Base-by-base conservation (phyloP, 2,329 filamentous ascomycete genomes). In the Trichoderma lentiforme region DNA sequence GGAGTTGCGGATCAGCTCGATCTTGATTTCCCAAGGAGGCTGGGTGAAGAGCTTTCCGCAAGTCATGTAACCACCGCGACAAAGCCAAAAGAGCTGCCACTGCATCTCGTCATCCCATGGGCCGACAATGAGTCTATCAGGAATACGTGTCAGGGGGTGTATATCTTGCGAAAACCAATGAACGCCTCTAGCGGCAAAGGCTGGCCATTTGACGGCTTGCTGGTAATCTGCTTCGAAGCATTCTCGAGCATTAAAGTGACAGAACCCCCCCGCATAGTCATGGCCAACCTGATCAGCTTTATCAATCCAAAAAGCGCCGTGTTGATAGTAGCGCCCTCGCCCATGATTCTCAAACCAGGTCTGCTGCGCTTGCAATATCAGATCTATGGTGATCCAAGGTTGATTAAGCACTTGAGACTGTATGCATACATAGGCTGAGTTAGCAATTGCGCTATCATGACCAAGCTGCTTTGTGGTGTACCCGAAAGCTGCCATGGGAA, bases 321-420 rank as follows among this genome's bases (percentile, higher is more conserved):
- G 80, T 61, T 81, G 75, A 70, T 81, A 83, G 73, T 77, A 77
- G 14, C 80, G 78, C 47, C 76, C 75, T 6, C 75, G 78, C 8
- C 80, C 82, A 70, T 83, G 77, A 58, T 76, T 80, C 28, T 83
- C 80, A 58, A 82, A 81, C 84, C 86, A 88, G 3, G 80, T 78
- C 65, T 87, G 82, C 76, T 85, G 83, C 12, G 85, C 86, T 58
- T 84, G 80, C 3, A 86, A 80, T 11, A 88, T 81, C 32, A 86
- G 77, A 39, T 82, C 76, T n/a, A 84, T 78, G n/a, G 78, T 81
- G 6, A 81, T 77, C 85, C 86, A 87, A 0, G 81, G 80, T 39
- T 82, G 81, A 24, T 78, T 78, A 32, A 88, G 77, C 15, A 88
- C 73, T 4, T 79, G 80, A 26, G 82, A 83, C 85, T 87, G 39